Percentiles rank a stretch among this genome's conserved stretches.
These are phyloP conservation scores for Botryotinia convoluta DNA, from an alignment of 2,329 filamentous ascomycete species.

Conservation along the genomic window DNA sequence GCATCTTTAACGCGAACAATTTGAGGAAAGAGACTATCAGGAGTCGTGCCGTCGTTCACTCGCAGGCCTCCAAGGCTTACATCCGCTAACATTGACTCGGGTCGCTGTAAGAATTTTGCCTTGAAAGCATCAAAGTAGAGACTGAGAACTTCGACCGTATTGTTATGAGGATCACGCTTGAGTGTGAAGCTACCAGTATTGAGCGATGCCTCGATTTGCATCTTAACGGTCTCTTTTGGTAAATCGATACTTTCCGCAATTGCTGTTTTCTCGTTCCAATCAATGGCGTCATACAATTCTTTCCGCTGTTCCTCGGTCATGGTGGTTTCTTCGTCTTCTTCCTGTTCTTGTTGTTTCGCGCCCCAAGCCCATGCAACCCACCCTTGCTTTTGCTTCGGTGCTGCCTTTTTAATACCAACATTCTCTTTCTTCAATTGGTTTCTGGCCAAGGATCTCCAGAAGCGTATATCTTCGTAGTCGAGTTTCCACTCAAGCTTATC, in stretches of 20 bases:
- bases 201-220: conserved; percentile 90
- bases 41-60: conserved; percentile 93
- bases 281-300: conserved; percentile 94
- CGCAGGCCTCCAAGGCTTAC: conserved; percentile 88
- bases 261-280: conserved; percentile 95
- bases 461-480: conserved; percentile 90
- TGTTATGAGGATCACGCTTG: conserved; percentile 78
- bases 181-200: conserved; percentile 95
- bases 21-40: conserved; percentile 86
- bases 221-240: conserved; percentile 86
- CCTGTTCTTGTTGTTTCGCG: conserved; percentile 58
- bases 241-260: conserved; percentile 84
- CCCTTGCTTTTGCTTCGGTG: conserved; percentile 65
- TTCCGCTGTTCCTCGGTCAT: conserved; percentile 96
- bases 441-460: conserved; percentile 91
- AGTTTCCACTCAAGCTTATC: conserved; percentile 81
- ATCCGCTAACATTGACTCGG: conserved; percentile 86
- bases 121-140: conserved; percentile 93
- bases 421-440: conserved; percentile 97
- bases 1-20: conserved; percentile 95
- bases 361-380: conserved; percentile 96
- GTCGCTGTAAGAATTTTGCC: conserved; percentile 83
- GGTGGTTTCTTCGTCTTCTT: conserved; percentile 71
- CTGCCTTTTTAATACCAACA: conserved; percentile 74
- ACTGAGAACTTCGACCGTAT: conserved; percentile 76